Conservation (phyloP, 1,284 basidiomycete species). For the Exobasidium cylindrosporum region DNA sequence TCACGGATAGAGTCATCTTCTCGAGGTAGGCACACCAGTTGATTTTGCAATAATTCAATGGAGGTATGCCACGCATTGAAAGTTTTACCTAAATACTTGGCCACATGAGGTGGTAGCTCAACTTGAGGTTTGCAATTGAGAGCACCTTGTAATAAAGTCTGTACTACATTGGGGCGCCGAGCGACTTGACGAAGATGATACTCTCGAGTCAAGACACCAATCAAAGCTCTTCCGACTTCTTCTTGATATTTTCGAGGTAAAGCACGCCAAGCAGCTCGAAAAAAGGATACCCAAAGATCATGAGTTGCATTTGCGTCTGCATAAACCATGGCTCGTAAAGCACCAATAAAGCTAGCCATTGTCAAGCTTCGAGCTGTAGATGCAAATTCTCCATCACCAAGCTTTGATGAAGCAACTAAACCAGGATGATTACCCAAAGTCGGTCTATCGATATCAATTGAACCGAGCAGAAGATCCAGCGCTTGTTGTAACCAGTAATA, state of each 20-base stretch:
- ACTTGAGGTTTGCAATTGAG: constrained; percentile 81
- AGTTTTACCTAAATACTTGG: constrained; percentile 94
- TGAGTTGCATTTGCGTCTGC: constrained; percentile 76
- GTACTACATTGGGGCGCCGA: constrained; percentile 88
- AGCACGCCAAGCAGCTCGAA: constrained; percentile 83
- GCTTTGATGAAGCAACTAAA: constrained; percentile 24
- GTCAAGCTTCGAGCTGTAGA: constrained; percentile 27
- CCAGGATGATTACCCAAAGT: constrained; percentile 24
- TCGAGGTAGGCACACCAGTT: constrained; percentile 63
- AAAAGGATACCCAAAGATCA: constrained; percentile 83
- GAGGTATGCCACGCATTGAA: constrained; percentile 93
- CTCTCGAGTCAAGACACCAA: constrained; percentile 86
- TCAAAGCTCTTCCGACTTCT: constrained; percentile 84
- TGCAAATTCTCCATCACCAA: constrained; percentile 23
- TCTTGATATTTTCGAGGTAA: constrained; percentile 81
- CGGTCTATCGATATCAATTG: constrained; percentile 37
- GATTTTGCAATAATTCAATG: constrained; percentile 78
- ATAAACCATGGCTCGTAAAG: constrained; percentile 80
- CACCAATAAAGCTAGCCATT: constrained; percentile 52
- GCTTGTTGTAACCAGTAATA: constrained; percentile 94
- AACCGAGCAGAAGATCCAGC: constrained; percentile 79
- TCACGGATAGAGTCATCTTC: constrained; percentile 81
- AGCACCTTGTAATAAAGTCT: constrained; percentile 81
- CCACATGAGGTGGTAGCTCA: constrained; percentile 85
- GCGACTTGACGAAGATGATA: constrained; percentile 87